Base-by-base conservation (phyloP, 768 basidiomycete genomes). In the Tylopilus rubrobrunneus region DNA sequence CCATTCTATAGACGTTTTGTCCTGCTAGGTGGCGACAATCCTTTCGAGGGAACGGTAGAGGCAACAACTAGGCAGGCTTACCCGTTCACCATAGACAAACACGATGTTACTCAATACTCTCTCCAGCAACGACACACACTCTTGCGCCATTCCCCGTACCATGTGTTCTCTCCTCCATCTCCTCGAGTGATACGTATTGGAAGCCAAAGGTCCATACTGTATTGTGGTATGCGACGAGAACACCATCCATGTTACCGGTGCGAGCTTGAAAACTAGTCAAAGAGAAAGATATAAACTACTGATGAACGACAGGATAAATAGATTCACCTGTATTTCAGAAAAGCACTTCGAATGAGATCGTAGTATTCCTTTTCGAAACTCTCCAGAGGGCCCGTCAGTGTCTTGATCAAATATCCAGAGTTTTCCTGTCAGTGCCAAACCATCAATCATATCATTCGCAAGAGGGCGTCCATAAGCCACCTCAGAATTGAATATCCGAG, bases 191-290 rank as follows among this genome's bases (percentile, higher is more conserved):
- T 31, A 11, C 31, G 31, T 31, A 31, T 31, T 31, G 31, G 31
- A 31, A 31, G 31, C 31, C 31, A 7, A 31, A 31, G 10, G 8
- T 31, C 31, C 10, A 7, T 7, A 7, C 31, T 11, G 10, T 31
- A 7, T 95, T 97, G 64, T 92, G 90, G 64, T 89, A 92, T 31
- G 31, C 31, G 10, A 31, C 31, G 8, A 31, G 31, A 8, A 98
- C 87, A 14, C 96, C 96, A 64, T 97, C 94, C 96, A 98, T 98
- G 65, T 87, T 84, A 9, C 96, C 96, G 56, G 98, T 98, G 6
- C 96, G 86, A 2, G 82, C 95, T 77, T 99, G 96, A 74, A 98
- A 87, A 58, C 91, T 93, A 36, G 55, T 19, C 39, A 7, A 19
- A 39, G 15, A 15, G 27, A 5, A 25, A 7, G 23, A n/a, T 36